Percentiles rank a stretch among this genome's conserved stretches.
Evolutionary conservation across 768 basidiomycete genomes (phyloP).

Genomic region (Botryobasidium botryosum): DNA sequence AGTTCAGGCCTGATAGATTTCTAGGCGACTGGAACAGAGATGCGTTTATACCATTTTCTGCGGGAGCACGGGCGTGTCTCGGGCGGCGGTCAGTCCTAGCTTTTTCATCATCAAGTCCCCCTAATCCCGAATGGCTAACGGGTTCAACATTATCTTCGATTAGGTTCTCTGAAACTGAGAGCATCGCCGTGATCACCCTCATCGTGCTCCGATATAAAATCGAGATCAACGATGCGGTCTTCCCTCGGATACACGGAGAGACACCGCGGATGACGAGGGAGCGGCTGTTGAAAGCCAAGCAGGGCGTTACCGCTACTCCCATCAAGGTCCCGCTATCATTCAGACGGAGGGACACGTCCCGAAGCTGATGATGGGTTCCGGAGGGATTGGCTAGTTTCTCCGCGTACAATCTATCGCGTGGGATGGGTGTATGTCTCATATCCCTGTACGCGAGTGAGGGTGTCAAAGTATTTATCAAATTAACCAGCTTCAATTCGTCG

Average conservation of each 20-base stretch:
- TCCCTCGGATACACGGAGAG: neutral
- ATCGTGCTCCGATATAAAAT: constrained; percentile 3
- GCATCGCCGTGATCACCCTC: neutral
- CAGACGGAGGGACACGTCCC: too few relatives aligned
- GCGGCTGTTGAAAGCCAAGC: neutral
- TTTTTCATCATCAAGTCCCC: neutral
- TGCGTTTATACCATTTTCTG: constrained; percentile 8
- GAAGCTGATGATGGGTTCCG: too few relatives aligned
- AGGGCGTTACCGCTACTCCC: neutral
- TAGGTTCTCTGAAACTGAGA: constrained; percentile 8
- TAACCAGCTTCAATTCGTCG: too few relatives aligned
- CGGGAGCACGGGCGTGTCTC: constrained; percentile 3
- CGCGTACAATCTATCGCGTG: too few relatives aligned
- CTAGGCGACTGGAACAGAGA: constrained; percentile 4
- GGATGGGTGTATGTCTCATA: too few relatives aligned
- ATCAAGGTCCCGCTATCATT: neutral
- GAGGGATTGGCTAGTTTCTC: too few relatives aligned
- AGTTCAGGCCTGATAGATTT: constrained; percentile 5
- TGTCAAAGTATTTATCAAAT: too few relatives aligned
- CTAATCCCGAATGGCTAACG: too few relatives aligned
- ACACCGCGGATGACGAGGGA: neutral
- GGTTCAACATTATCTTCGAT: neutral
- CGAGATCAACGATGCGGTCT: neutral
- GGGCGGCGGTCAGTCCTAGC: neutral
- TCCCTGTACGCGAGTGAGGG: too few relatives aligned